phyloP scores from a whole-genome alignment of 2,329 filamentous ascomycete genomes.

The Neofusicoccum laricinum region DNA sequence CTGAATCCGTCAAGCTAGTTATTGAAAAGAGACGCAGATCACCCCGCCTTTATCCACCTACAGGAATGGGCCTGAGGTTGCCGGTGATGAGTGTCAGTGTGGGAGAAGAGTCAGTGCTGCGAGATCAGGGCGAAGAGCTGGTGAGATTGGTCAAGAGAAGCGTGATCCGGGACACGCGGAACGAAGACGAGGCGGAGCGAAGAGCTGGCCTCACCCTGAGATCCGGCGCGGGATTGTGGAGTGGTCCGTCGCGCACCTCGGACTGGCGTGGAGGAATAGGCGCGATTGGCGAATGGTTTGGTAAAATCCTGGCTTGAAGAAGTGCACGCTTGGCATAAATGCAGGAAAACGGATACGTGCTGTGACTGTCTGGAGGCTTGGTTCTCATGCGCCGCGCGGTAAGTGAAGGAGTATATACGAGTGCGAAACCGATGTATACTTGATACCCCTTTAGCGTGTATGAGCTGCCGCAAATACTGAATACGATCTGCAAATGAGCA shows the following conservation, averaged over 20 bases:
- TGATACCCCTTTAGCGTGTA: neutral
- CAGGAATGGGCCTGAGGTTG: slow-evolving; percentile 36
- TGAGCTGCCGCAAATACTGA: neutral
- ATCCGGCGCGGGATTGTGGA: slow-evolving; percentile 10
- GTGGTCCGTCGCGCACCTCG: neutral
- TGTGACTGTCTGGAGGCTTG: neutral
- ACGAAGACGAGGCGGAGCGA: neutral
- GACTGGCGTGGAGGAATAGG: slow-evolving; percentile 9
- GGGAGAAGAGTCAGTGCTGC: slow-evolving; percentile 36
- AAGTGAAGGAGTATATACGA: neutral
- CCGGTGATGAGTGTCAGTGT: slow-evolving; percentile 42
- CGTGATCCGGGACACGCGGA: neutral
- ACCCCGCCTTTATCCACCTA: slow-evolving; percentile 41
- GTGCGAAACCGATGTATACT: neutral
- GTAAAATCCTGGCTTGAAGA: neutral
- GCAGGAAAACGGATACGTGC: neutral
- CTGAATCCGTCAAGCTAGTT: slow-evolving; percentile 24
- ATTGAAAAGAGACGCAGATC: slow-evolving; percentile 24
- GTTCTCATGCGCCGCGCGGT: neutral
- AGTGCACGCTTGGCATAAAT: neutral
- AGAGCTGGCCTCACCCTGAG: neutral
- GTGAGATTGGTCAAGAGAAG: slow-evolving; percentile 38
- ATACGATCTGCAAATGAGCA: neutral
- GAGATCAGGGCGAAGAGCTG: slow-evolving; percentile 42
- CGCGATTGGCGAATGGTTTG: slow-evolving; percentile 10